A percentile compares a stretch with the other conserved stretches of the same genome.
These are phyloP conservation scores for Zygotorulaspora sp. DNA, from an alignment of 805 yeast species.

Conservation along the genomic window DNA sequence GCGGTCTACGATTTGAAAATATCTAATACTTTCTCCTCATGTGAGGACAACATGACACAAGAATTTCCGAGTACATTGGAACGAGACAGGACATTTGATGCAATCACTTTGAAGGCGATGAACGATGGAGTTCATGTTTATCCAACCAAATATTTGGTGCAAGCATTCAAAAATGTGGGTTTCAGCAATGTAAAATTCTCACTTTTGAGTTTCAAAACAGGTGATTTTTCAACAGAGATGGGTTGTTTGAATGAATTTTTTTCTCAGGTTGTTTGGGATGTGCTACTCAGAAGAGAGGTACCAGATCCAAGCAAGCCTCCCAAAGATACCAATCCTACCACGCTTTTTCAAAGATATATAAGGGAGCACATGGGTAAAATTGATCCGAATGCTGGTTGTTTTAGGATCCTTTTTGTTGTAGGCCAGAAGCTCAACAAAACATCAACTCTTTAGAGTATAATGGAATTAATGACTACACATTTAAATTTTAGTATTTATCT, in stretches of 20 bases:
- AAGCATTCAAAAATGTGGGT: conserved; percentile 28
- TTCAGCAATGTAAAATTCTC: conserved; percentile 29
- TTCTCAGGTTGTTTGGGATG: conserved; percentile 21
- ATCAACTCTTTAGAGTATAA: no score
- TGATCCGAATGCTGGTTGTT: conserved; percentile 28
- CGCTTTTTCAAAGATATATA: conserved; percentile 24
- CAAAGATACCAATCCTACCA: conserved; percentile 19
- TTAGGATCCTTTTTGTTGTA: conserved; percentile 24
- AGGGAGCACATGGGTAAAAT: conserved; percentile 28
- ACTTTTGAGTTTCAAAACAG: conserved; percentile 25
- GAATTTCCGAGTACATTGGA: conserved; percentile 24
- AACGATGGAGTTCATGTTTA: conserved; percentile 25
- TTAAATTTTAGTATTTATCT: no score
- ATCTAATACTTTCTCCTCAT: conserved; percentile 15
- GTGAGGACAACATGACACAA: conserved; percentile 5
- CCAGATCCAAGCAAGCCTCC: conserved; percentile 15
- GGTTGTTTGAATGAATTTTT: conserved; percentile 30
- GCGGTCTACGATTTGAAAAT: conserved; percentile 22
- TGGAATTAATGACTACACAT: no score
- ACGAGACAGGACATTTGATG: conserved; percentile 23
- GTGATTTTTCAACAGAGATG: conserved; percentile 29
- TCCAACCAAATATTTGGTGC: conserved; percentile 28
- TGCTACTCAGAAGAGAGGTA: conserved; percentile 17
- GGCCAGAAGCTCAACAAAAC: conserved; percentile 28
- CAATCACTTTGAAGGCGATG: conserved; percentile 26